Evolutionary conservation across 2,329 filamentous ascomycete species (phyloP).

Genomic region (Parastagonospora nodorum): DNA sequence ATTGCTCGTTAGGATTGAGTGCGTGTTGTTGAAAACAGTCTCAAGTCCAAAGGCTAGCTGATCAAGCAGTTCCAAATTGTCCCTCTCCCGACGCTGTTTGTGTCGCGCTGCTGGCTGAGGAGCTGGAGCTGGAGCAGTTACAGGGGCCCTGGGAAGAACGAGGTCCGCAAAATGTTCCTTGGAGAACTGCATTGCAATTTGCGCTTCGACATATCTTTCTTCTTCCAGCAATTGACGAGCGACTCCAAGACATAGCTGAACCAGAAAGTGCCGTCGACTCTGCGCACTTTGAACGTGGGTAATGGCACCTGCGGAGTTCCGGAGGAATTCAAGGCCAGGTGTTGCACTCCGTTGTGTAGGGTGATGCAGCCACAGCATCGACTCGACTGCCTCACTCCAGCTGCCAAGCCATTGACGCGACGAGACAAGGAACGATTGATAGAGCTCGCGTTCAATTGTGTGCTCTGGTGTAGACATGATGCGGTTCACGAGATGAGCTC

Average conservation of each 20-base stretch:
- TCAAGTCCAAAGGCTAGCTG: constrained; percentile 28
- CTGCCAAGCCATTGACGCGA: constrained; percentile 26
- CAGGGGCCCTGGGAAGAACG: constrained; percentile 22
- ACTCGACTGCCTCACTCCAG: constrained; percentile 27
- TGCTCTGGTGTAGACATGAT: constrained; percentile 19
- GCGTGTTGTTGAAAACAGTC: not conserved
- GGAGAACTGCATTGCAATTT: constrained; percentile 34
- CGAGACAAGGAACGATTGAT: constrained; percentile 31
- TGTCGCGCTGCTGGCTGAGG: not conserved
- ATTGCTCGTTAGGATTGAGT: no score
- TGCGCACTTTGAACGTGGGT: constrained; percentile 9
- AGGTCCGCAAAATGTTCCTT: constrained; percentile 39
- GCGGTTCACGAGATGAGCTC: constrained; percentile 29
- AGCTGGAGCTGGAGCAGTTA: not conserved
- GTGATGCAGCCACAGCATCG: constrained; percentile 39
- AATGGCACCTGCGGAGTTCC: constrained; percentile 23
- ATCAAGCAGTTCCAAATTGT: constrained; percentile 35
- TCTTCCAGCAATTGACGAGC: constrained; percentile 38
- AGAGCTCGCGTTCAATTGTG: constrained; percentile 19
- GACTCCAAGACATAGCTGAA: constrained; percentile 37
- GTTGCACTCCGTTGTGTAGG: constrained; percentile 24
- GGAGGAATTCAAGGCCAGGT: constrained; percentile 32
- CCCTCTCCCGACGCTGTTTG: constrained; percentile 16
- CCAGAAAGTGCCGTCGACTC: constrained; percentile 27
- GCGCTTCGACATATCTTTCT: constrained; percentile 34